Percentiles rank a stretch among this genome's conserved stretches.
Conservation (phyloP, 129 eudicot species). For the Glebionis coronaria region DNA sequence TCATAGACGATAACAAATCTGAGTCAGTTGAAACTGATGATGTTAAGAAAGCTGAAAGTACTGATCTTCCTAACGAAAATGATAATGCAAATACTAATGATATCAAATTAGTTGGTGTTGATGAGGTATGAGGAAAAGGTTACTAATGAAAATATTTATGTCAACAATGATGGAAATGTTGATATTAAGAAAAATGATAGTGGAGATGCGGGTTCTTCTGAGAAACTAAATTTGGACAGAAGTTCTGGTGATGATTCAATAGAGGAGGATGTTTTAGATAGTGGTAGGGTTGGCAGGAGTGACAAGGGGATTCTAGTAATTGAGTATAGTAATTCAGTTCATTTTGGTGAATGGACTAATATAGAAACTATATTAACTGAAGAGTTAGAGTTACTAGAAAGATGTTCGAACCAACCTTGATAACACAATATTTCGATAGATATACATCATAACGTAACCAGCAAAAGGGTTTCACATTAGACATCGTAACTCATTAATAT, state of each 20-base stretch:
- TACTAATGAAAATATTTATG: constrained; percentile 39
- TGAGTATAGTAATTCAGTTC: no score
- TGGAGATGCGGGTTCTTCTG: constrained; percentile 54
- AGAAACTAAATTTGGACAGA: constrained; percentile 59
- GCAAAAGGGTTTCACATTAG: not conserved
- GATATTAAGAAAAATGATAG: constrained; percentile 46
- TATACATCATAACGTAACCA: constrained; percentile 3
- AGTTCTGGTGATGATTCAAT: constrained; percentile 74
- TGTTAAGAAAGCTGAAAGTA: constrained; percentile 24
- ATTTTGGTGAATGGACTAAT: not conserved
- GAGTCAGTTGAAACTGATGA: constrained; percentile 49
- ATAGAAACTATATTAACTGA: constrained; percentile 1
- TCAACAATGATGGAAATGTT: constrained; percentile 26
- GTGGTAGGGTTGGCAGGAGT: no score
- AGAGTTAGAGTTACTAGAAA: no score
- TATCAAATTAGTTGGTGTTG: constrained; percentile 57
- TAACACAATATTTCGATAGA: constrained; percentile 28
- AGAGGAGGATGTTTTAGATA: constrained; percentile 57
- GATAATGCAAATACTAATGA: constrained; percentile 55
- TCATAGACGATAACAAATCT: no score
- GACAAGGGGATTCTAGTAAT: no score
- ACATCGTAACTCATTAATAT: constrained; percentile 12
- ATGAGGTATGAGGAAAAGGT: constrained; percentile 45
- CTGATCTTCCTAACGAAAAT: constrained; percentile 30
- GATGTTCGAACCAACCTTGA: constrained; percentile 11